Percentiles rank a stretch among this genome's conserved stretches.
Conservation (phyloP, 2,329 filamentous ascomycete species). For the Bimuria novae-zelandiae region DNA sequence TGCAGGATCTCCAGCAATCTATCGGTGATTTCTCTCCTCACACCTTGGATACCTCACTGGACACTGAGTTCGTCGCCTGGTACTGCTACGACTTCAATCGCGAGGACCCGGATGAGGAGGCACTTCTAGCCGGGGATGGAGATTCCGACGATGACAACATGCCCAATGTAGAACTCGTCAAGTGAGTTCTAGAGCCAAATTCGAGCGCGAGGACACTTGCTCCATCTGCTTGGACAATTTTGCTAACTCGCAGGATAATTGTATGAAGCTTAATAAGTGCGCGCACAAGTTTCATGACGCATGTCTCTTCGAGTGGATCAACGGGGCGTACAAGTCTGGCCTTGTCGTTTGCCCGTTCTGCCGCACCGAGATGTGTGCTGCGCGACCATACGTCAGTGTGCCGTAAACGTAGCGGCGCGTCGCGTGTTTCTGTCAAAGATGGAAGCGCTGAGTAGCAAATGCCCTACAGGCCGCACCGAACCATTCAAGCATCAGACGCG, state of each 20-base stretch:
- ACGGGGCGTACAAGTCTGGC: neutral
- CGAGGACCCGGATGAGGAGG: neutral
- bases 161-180: neutral
- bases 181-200: neutral
- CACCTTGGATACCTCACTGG: neutral
- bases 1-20: too few relatives aligned
- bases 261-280: neutral
- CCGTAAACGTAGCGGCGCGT: too few relatives aligned
- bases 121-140: neutral
- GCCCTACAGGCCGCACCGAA: too few relatives aligned
- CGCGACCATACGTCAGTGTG: too few relatives aligned
- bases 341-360: too few relatives aligned
- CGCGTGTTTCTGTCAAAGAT: too few relatives aligned
- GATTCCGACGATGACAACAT: neutral
- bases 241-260: neutral
- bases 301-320: neutral
- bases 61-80: neutral
- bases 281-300: neutral
- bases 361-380: too few relatives aligned
- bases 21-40: too few relatives aligned
- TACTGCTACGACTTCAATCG: neutral
- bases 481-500: too few relatives aligned
- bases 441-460: too few relatives aligned
- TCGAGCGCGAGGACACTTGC: neutral
- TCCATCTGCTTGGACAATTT: neutral